Percentiles rank a stretch among this genome's conserved stretches.
phyloP scores from a whole-genome alignment of 2,329 filamentous ascomycete species.

The Paradendryphiella salina region DNA sequence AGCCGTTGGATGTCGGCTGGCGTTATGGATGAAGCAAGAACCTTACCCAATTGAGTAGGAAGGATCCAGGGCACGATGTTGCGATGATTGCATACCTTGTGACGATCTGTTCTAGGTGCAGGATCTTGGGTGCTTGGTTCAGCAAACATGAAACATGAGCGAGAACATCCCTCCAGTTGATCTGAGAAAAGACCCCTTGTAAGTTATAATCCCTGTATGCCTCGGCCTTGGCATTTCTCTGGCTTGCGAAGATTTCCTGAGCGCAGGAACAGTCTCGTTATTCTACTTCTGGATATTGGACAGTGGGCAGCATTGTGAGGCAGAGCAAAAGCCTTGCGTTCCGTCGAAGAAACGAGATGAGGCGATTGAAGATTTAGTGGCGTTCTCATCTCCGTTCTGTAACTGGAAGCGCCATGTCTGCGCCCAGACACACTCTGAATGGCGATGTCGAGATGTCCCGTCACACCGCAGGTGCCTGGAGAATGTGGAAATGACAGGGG shows the following conservation, averaged over 20 bases:
- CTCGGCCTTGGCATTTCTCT: not conserved
- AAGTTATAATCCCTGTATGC: too few species aligned
- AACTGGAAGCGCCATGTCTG: not conserved
- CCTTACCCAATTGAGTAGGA: not conserved
- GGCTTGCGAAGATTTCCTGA: not conserved
- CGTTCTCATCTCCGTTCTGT: constrained; percentile 8
- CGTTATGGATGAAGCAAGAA: constrained; percentile 4
- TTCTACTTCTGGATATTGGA: not conserved
- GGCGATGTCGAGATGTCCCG: constrained; percentile 9
- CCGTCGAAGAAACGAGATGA: not conserved
- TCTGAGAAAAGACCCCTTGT: not conserved
- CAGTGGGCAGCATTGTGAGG: not conserved
- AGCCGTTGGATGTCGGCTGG: constrained; percentile 18
- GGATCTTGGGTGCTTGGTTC: not conserved
- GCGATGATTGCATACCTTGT: constrained; percentile 1
- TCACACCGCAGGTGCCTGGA: constrained; percentile 8
- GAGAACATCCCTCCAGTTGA: constrained; percentile 1
- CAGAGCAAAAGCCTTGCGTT: not conserved
- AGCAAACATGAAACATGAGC: constrained; percentile 8
- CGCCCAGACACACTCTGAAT: constrained; percentile 9
- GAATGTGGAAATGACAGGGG: too few species aligned
- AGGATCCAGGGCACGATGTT: not conserved
- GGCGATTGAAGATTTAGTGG: not conserved
- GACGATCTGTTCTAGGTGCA: constrained; percentile 12
- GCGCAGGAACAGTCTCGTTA: not conserved